Evolutionary conservation across 2,329 filamentous ascomycete genomes (phyloP).

Genomic region (Drechslerella coelobrocha): DNA sequence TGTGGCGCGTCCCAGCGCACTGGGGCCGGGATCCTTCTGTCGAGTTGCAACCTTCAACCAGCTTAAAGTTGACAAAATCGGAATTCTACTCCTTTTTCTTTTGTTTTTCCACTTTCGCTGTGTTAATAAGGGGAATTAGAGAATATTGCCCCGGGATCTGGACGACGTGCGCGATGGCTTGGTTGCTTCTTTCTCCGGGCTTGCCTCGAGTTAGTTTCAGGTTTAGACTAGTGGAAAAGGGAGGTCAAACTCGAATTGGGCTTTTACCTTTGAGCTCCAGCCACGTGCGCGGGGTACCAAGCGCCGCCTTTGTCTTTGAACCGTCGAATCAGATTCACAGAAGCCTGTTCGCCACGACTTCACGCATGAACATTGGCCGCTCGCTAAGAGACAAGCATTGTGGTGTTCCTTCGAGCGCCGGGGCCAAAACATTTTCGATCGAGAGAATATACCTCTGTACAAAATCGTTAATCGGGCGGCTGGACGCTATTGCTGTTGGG

Average conservation of each 20-base stretch:
- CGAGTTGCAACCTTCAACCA: conserved; percentile 7
- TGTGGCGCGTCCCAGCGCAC: conserved; percentile 19
- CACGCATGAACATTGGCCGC: conserved; percentile 24
- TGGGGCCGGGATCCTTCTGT: conserved; percentile 1
- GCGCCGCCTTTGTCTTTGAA: conserved; percentile 28
- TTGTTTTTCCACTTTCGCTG: not conserved
- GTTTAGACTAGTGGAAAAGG: conserved; percentile 23
- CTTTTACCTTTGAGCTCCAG: not conserved
- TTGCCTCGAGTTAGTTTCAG: conserved; percentile 48
- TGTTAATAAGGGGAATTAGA: not conserved
- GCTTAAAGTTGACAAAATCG: conserved; percentile 20
- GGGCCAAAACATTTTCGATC: conserved; percentile 26
- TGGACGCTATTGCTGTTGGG: not conserved
- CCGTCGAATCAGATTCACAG: conserved; percentile 34
- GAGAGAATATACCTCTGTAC: conserved; percentile 18
- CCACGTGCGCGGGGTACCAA: conserved; percentile 40
- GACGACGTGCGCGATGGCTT: not conserved
- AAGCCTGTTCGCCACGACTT: conserved; percentile 36
- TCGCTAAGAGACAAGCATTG: conserved; percentile 27
- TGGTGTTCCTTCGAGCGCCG: conserved; percentile 26
- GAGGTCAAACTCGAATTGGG: conserved; percentile 29
- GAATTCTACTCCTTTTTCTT: conserved; percentile 8
- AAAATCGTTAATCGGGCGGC: not conserved
- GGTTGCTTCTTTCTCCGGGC: conserved; percentile 13
- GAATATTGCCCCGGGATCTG: not conserved